A percentile compares a stretch with the other conserved stretches of the same genome.
These are phyloP conservation scores for Ambrosiella xylebori DNA, from an alignment of 2,329 filamentous ascomycete genomes.

Conservation along the genomic window DNA sequence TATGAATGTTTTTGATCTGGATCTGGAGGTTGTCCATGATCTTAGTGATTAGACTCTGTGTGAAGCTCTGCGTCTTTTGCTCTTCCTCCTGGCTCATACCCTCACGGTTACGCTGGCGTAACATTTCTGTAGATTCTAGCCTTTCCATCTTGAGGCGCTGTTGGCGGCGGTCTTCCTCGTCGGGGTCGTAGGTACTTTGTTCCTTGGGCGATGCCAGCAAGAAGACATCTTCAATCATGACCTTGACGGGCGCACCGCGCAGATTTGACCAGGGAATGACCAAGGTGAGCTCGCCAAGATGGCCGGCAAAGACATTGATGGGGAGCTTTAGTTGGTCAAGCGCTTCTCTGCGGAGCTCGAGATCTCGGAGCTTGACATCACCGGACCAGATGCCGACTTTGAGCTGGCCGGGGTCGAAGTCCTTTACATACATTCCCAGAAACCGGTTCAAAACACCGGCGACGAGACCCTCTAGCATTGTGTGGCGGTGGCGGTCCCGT, in stretches of 20 bases:
- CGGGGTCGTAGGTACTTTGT: slow-evolving; percentile 80
- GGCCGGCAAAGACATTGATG: slow-evolving; percentile 89
- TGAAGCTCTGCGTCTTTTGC: slow-evolving; percentile 95
- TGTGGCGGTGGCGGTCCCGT: not conserved
- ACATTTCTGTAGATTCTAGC: slow-evolving; percentile 82
- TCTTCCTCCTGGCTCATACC: slow-evolving; percentile 90
- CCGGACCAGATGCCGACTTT: slow-evolving; percentile 99
- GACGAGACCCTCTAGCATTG: slow-evolving; percentile 92
- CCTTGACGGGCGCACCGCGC: slow-evolving; percentile 79
- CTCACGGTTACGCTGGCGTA: slow-evolving; percentile 84
- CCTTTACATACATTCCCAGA: slow-evolving; percentile 99
- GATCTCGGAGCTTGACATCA: slow-evolving; percentile 84
- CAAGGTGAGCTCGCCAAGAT: slow-evolving; percentile 79
- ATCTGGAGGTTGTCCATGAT: slow-evolving; percentile 98
- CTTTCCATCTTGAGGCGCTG: slow-evolving; percentile 98
- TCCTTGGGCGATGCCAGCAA: slow-evolving; percentile 88
- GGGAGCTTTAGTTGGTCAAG: slow-evolving; percentile 93
- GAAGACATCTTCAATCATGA: slow-evolving; percentile 94
- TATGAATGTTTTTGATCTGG: slow-evolving; percentile 93
- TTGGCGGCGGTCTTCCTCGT: slow-evolving; percentile 72
- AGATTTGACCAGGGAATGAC: slow-evolving; percentile 97
- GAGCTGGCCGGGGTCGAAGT: slow-evolving; percentile 93
- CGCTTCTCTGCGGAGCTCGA: slow-evolving; percentile 84
- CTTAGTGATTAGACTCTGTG: slow-evolving; percentile 81
- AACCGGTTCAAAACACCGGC: slow-evolving; percentile 97